Base-by-base conservation (phyloP, 169 alveolate genomes). In the Ichthyophthirius multifiliis region DNA sequence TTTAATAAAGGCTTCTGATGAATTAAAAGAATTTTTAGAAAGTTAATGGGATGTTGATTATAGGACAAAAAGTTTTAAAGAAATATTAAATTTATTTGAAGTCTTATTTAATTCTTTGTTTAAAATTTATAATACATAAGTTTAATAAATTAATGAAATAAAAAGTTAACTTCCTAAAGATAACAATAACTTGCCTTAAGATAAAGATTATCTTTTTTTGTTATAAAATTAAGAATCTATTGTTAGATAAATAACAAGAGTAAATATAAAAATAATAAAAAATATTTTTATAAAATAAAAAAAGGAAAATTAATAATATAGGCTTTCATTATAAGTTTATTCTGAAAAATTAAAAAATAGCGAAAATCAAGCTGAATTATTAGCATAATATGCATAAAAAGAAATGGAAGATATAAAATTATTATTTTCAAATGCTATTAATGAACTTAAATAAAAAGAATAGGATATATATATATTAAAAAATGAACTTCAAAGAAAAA, bases 11-110 rank as follows among this genome's bases (percentile, higher is more conserved):
- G 71, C 43, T 10, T 55, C 71, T 20, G 71, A 55, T 2, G 71
- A 55, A 55, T 16, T 55, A 55, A 55, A 55, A 27, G 71, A 55
- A 55, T 55, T 27, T 55, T 55, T 55, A 27, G 71, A 55, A 27
- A 27, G 43, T 15, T 15, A 27, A 27, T 55, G 71, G 71, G 71
- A 55, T 55, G 31, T 55, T 10, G 71, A 55, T 27, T 39, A 34
- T 20, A 27, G 23, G 9, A 55, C 23, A 55, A 55, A 55, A 27
- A 39, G 31, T 12, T 39, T 39, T 20, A 55, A 55, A 55, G 71
- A 55, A 13, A 55, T 55, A 4, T 55, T 55, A 3, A 7, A 3
- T 2, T 27, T 55, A 27, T 27, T 55, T 15, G 71, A 55, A 23
- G 12, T 55, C 2, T 12, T 23, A 18, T 55, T 55, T 55, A 55